A percentile compares a stretch with the other conserved stretches of the same genome.
phyloP scores from a whole-genome alignment of 495 filamentous ascomycete genomes.

The Annulohypoxylon maeteangense region DNA sequence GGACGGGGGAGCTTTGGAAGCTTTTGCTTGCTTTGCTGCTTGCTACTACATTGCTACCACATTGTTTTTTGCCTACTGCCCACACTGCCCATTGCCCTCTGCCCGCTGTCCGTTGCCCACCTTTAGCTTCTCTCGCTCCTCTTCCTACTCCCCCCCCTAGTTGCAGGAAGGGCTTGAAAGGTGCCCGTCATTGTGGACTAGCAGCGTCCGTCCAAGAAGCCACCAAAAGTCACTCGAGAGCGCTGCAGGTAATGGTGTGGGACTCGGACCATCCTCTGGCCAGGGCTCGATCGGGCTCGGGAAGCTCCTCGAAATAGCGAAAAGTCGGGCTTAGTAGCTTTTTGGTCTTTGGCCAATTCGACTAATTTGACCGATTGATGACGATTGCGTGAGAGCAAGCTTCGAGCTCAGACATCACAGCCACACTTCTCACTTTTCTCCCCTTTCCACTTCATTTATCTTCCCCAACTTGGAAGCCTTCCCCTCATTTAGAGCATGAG shows the following conservation, averaged over 20 bases:
- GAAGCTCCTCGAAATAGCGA: constrained; percentile 38
- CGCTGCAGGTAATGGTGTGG: constrained; percentile 36
- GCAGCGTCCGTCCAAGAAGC: constrained; percentile 26
- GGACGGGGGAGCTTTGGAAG: constrained; percentile 46
- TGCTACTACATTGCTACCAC: constrained; percentile 13
- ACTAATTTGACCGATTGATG: constrained; percentile 28
- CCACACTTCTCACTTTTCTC: constrained; percentile 26
- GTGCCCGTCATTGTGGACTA: constrained; percentile 39
- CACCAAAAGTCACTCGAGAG: constrained; percentile 34
- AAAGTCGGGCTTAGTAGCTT: constrained; percentile 12
- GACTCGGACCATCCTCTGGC: constrained; percentile 38
- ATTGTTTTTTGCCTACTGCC: not conserved
- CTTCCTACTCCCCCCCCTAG: constrained; percentile 19
- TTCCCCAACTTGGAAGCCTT: constrained; percentile 10
- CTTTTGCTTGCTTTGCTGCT: constrained; percentile 38
- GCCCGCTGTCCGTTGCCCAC: not conserved
- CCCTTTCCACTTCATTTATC: not conserved
- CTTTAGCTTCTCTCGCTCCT: constrained; percentile 10
- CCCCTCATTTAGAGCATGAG: constrained; percentile 26
- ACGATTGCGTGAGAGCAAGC: constrained; percentile 31
- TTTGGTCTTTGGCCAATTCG: constrained; percentile 2
- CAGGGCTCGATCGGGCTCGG: constrained; percentile 37
- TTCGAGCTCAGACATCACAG: constrained; percentile 31
- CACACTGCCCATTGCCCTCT: too few relatives aligned
- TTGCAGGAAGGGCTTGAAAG: constrained; percentile 30